Conservation (phyloP, 2,329 filamentous ascomycete species). For the Trichoderma sp. region DNA sequence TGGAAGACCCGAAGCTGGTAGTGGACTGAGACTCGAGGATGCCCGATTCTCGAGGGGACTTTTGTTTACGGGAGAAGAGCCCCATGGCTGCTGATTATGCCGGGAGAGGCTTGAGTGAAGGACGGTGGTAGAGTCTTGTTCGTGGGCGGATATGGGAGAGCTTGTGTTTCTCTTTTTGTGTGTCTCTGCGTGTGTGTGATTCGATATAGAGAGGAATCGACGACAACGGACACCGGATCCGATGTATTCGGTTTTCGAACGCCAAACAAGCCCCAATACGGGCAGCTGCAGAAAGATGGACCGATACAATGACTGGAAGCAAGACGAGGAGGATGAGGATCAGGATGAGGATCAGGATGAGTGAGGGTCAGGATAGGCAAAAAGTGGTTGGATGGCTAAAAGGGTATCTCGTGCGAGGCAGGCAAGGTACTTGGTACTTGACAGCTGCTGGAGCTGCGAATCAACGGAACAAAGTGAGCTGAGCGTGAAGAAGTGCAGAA, state of each 20-base stretch:
- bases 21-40: constrained; percentile 50
- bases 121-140: not conserved
- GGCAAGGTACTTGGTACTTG: not conserved
- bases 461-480: not conserved
- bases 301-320: not conserved
- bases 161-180: not conserved
- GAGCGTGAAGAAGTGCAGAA: not conserved
- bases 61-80: constrained; percentile 58
- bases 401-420: constrained; percentile 11
- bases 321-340: not conserved
- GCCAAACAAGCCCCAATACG: not conserved
- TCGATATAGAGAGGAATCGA: constrained; percentile 9
- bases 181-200: not conserved
- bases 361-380: not conserved
- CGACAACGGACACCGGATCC: not conserved
- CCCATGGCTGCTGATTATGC: constrained; percentile 46
- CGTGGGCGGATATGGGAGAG: not conserved
- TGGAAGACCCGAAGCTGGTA: constrained; percentile 54
- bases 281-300: not conserved
- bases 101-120: not conserved
- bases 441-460: not conserved
- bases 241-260: constrained; percentile 9
- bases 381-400: constrained; percentile 3
- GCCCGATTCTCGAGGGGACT: constrained; percentile 47
- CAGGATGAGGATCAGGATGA: not conserved